Evolutionary conservation across 1,284 basidiomycete species (phyloP), one percentile per base, ranked within the genome.

Genomic region (Neotropicomus parvogracilis): DNA sequence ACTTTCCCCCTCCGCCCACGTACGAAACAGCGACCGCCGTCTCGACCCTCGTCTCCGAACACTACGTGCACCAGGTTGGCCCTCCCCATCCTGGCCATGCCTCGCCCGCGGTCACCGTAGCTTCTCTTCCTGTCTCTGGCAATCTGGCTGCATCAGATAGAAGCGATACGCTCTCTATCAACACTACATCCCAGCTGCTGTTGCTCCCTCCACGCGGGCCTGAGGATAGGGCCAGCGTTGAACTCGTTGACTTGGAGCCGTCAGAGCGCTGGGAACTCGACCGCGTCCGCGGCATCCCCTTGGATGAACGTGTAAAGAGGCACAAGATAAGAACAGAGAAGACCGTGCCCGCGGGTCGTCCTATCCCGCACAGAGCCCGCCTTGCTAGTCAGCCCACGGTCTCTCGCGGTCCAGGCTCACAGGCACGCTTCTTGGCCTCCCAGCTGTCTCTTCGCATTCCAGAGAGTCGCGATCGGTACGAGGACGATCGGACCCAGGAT

Each of bases 401-500:
- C 32, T 53, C 58, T 36, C 65, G 61, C 34, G 51, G 56, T 28
- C 57, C 65, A 6, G 62, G 55, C 19, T 64, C 59, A 1, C 64
- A 66, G 17, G 54, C 66, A 28, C 65, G 65, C 16, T 65, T 64
- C 41, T 40, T 62, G 42, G 59, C 64, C 1, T 68, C 66, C 32
- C 63, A 68, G 32, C 31, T 68, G 3, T 65, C 64, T 12, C 57
- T 65, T 32, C 65, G 63, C 28, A 64, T 68, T 32, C 63, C 63
- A 14, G 63, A 68, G 46, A 63, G 50, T 39, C 61, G 54, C 37
- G 64, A 64, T 49, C 62, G 33, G 14, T 64, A 66, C 16, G 54
- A 65, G 36, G 66, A 68, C 33, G 63, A 68, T 46, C 51, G 39
- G 27, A 56, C 36, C n/a, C 64, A 67, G 40, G 66, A 66, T 13